A percentile compares a stretch with the other conserved stretches of the same genome.
These are phyloP conservation scores for Colletotrichum musicola DNA, from an alignment of 2,329 filamentous ascomycete genomes.

Conservation along the genomic window DNA sequence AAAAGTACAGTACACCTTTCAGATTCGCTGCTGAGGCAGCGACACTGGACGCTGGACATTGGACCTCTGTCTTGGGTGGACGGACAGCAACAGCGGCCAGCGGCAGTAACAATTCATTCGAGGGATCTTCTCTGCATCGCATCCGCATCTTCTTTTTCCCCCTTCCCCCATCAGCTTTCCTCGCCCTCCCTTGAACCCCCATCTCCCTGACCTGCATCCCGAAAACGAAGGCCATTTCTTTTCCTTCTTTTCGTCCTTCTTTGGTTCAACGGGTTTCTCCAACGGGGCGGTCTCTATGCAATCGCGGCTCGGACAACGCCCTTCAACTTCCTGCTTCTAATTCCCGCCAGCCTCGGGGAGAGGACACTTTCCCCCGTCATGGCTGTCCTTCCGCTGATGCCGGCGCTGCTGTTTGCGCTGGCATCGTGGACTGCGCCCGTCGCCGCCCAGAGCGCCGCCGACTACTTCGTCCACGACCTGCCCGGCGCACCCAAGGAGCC, in stretches of 20 bases:
- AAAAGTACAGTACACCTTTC: slow-evolving; percentile 23
- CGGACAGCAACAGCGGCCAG: too few species aligned
- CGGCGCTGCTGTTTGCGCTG: slow-evolving; percentile 54
- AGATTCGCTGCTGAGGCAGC: background rate
- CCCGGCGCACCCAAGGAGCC: slow-evolving; percentile 84
- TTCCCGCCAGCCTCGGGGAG: slow-evolving; percentile 33
- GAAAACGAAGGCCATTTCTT: background rate
- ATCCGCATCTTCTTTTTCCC: slow-evolving; percentile 3
- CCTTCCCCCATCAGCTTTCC: slow-evolving; percentile 6
- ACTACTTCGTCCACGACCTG: slow-evolving; percentile 90
- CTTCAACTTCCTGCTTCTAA: slow-evolving; percentile 21
- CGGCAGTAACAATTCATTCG: background rate
- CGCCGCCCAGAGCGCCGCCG: slow-evolving; percentile 62
- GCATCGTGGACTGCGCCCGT: slow-evolving; percentile 54
- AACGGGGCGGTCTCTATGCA: slow-evolving; percentile 21
- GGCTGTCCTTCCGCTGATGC: slow-evolving; percentile 41
- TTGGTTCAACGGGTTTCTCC: background rate
- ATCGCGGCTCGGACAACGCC: slow-evolving; percentile 7
- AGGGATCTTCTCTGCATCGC: background rate
- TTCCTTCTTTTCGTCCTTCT: background rate
- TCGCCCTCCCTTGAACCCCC: slow-evolving; percentile 1
- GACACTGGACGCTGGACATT: background rate
- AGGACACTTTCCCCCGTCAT: slow-evolving; percentile 38
- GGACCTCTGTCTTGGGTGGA: too few species aligned
- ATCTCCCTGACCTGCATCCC: slow-evolving; percentile 6